These are phyloP conservation scores for Penicillium thymicola DNA, from an alignment of 2,329 filamentous ascomycete genomes.

Conservation along the genomic window DNA sequence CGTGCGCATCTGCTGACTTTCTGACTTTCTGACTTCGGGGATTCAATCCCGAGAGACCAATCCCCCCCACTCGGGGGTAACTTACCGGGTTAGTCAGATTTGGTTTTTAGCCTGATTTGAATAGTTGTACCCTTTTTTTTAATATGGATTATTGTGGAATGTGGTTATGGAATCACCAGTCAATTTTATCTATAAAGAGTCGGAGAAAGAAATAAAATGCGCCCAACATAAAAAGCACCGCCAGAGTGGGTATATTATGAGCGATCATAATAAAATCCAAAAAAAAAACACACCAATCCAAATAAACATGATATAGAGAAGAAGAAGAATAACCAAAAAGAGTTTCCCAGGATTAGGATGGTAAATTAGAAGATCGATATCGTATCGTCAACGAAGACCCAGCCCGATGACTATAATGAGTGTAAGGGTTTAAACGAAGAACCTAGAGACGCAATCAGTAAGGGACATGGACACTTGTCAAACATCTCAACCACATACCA, in stretches of 20 bases:
- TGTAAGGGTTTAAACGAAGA: background rate
- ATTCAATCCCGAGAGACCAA: background rate
- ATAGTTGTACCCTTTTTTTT: background rate
- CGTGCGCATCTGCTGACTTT: background rate
- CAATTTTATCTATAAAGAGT: background rate
- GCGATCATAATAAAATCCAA: slow-evolving; percentile 1
- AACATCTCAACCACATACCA: slow-evolving; percentile 42
- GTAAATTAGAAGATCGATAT: background rate
- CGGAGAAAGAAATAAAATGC: background rate
- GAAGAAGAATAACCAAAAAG: background rate
- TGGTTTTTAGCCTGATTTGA: background rate
- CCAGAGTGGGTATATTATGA: slow-evolving; percentile 5
- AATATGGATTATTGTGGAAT: background rate
- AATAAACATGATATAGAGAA: slow-evolving; percentile 1
- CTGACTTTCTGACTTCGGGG: background rate
- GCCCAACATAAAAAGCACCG: background rate
- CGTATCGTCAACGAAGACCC: background rate
- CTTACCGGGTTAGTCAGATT: background rate
- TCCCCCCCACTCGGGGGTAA: background rate
- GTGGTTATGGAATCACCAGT: background rate
- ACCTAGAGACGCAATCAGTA: slow-evolving; percentile 2
- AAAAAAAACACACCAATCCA: background rate
- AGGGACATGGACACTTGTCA: background rate
- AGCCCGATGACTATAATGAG: background rate
- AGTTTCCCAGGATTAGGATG: background rate